These are phyloP conservation scores for Yamadazyma sp. DNA, from an alignment of 1,139 yeast species.

Conservation along the genomic window DNA sequence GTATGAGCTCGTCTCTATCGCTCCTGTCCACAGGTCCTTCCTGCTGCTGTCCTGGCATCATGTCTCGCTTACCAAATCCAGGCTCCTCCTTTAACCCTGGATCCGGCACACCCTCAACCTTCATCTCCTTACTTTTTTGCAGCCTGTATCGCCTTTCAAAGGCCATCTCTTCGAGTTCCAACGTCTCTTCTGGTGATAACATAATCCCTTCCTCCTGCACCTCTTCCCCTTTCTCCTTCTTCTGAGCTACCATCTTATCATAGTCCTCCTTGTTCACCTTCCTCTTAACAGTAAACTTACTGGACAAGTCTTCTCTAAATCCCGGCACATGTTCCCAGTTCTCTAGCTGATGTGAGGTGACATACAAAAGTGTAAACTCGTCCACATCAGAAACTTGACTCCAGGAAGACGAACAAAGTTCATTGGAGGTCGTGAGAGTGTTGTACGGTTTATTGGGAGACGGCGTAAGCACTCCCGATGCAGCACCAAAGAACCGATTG, in stretches of 20 bases:
- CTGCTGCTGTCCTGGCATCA: background rate
- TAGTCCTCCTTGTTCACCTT: constrained; percentile 1
- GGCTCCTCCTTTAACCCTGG: background rate
- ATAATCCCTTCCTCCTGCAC: background rate
- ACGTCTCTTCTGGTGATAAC: constrained; percentile 1
- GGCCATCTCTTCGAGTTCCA: background rate
- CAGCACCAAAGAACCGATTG: constrained; percentile 27
- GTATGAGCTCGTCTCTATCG: too few relatives aligned
- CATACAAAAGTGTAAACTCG: constrained; percentile 25
- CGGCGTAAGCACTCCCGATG: constrained; percentile 37
- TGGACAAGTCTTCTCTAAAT: constrained; percentile 12
- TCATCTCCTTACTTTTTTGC: background rate
- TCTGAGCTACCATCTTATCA: background rate
- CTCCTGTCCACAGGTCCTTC: too few relatives aligned
- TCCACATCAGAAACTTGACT: constrained; percentile 32
- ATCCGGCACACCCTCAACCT: background rate
- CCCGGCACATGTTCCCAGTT: constrained; percentile 18
- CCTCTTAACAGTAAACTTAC: background rate
- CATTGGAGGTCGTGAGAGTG: constrained; percentile 23
- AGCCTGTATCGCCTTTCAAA: constrained; percentile 1
- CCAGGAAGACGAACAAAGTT: constrained; percentile 42
- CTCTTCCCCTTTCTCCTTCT: constrained; percentile 1
- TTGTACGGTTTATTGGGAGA: constrained; percentile 19
- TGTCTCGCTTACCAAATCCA: background rate
- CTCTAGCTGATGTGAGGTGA: constrained; percentile 38